Evolutionary conservation across 164 flowering plant species (phyloP).

Genomic region (Cinnamomum micranthum): DNA sequence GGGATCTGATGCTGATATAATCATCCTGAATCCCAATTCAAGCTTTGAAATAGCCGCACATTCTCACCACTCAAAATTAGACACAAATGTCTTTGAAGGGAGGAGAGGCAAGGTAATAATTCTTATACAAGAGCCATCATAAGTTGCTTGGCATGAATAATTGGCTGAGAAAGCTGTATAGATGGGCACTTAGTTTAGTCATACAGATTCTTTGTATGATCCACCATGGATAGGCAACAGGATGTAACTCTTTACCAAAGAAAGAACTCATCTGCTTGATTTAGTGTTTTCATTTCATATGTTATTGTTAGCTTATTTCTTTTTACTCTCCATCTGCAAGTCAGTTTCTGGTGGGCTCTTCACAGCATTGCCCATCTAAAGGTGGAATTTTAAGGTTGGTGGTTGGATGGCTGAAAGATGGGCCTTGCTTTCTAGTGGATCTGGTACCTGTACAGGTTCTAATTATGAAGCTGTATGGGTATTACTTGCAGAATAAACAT

Average conservation of each 20-base stretch:
- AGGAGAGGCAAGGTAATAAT: conserved; percentile 65
- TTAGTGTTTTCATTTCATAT: too few relatives aligned
- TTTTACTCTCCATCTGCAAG: neutral
- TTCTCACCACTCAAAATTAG: conserved; percentile 75
- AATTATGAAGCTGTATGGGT: too few relatives aligned
- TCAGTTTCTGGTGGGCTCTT: neutral
- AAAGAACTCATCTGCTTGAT: too few relatives aligned
- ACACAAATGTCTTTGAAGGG: conserved; percentile 92
- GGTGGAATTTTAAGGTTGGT: neutral
- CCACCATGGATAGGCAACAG: too few relatives aligned
- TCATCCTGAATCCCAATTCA: conserved; percentile 81
- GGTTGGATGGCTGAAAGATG: neutral
- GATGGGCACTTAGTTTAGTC: too few relatives aligned
- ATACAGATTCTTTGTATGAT: too few relatives aligned
- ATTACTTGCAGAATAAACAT: neutral
- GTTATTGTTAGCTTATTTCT: too few relatives aligned
- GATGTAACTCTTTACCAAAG: too few relatives aligned
- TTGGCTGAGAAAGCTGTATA: too few relatives aligned
- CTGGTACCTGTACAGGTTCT: neutral
- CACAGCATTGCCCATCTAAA: neutral
- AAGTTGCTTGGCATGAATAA: too few relatives aligned
- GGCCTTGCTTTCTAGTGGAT: neutral
- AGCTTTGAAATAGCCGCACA: conserved; percentile 61
- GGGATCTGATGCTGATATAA: conserved; percentile 98
- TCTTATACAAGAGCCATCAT: neutral